Percentiles rank a stretch among this genome's conserved stretches.
Conservation (phyloP, 2,329 filamentous ascomycete species). For the Ophidiomyces ophidiicola region DNA sequence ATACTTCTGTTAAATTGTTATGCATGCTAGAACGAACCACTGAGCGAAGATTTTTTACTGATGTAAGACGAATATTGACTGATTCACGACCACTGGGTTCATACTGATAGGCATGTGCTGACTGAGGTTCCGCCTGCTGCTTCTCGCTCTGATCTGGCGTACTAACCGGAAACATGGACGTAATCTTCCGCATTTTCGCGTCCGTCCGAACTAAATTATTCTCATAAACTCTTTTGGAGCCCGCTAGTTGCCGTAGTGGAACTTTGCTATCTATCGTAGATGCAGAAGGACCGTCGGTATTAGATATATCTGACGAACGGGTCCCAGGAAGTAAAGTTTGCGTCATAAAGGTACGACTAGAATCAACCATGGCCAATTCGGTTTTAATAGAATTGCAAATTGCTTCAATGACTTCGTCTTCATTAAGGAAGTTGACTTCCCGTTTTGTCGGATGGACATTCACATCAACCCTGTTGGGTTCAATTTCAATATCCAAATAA, state of each 20-base stretch:
- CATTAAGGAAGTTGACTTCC: conserved; percentile 93
- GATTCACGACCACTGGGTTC: conserved; percentile 57
- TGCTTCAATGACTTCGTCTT: conserved; percentile 84
- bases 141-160: conserved; percentile 22
- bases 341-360: conserved; percentile 85
- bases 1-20: conserved; percentile 71
- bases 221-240: conserved; percentile 52
- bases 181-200: conserved; percentile 81
- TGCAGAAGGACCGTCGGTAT: conserved; percentile 13
- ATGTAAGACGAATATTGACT: conserved; percentile 62
- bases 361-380: conserved; percentile 75
- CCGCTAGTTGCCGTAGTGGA: conserved; percentile 27
- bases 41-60: conserved; percentile 70
- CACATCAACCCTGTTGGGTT: conserved; percentile 84
- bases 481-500: conserved; percentile 85
- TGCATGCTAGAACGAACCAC: conserved; percentile 73
- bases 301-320: conserved; percentile 21
- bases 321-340: conserved; percentile 72
- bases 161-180: conserved; percentile 71
- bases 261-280: conserved; percentile 21
- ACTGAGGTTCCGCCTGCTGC: conserved; percentile 25
- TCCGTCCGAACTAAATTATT: conserved; percentile 89
- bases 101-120: conserved; percentile 43
- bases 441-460: conserved; percentile 96
- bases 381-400: conserved; percentile 70